These are phyloP conservation scores for Teratosphaeria gauchensis DNA, from an alignment of 2,329 filamentous ascomycete genomes.

Conservation along the genomic window DNA sequence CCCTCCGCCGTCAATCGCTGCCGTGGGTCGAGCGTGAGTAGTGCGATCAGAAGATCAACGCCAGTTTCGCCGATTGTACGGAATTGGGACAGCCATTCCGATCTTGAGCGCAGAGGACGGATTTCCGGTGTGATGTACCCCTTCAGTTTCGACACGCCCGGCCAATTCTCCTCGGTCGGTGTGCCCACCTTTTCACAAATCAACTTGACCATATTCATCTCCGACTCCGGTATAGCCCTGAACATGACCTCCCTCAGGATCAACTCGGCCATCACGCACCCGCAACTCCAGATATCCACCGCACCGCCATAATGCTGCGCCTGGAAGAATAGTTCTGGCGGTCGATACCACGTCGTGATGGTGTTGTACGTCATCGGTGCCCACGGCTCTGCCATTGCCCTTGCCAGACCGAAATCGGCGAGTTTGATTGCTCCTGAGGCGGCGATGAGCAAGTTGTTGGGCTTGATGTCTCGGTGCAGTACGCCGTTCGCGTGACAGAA, in stretches of 20 bases:
- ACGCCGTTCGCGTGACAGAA: slow-evolving; percentile 95
- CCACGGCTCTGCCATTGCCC: slow-evolving; percentile 81
- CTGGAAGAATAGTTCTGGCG: slow-evolving; percentile 86
- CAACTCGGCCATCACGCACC: slow-evolving; percentile 86
- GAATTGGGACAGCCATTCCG: slow-evolving; percentile 68
- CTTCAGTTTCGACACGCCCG: slow-evolving; percentile 70
- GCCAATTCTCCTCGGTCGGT: slow-evolving; percentile 91
- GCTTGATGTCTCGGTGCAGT: slow-evolving; percentile 96
- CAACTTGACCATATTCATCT: slow-evolving; percentile 75
- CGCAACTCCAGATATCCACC: slow-evolving; percentile 91
- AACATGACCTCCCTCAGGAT: slow-evolving; percentile 75
- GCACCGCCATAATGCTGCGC: slow-evolving; percentile 80
- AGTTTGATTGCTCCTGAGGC: slow-evolving; percentile 90
- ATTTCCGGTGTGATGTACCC: slow-evolving; percentile 64
- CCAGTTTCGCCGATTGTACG: slow-evolving; percentile 71
- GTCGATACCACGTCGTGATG: slow-evolving; percentile 94
- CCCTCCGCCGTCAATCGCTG: slow-evolving; percentile 68
- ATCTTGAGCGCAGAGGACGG: slow-evolving; percentile 51
- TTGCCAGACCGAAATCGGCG: slow-evolving; percentile 92
- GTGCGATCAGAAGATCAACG: slow-evolving; percentile 78
- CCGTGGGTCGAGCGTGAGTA: slow-evolving; percentile 76
- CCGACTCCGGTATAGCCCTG: slow-evolving; percentile 58
- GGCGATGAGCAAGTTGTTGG: slow-evolving; percentile 92
- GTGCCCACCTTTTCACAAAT: slow-evolving; percentile 82
- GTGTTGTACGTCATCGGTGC: slow-evolving; percentile 81